Evolutionary conservation across 2,329 filamentous ascomycete genomes (phyloP).

Genomic region (Balansia obtecta): DNA sequence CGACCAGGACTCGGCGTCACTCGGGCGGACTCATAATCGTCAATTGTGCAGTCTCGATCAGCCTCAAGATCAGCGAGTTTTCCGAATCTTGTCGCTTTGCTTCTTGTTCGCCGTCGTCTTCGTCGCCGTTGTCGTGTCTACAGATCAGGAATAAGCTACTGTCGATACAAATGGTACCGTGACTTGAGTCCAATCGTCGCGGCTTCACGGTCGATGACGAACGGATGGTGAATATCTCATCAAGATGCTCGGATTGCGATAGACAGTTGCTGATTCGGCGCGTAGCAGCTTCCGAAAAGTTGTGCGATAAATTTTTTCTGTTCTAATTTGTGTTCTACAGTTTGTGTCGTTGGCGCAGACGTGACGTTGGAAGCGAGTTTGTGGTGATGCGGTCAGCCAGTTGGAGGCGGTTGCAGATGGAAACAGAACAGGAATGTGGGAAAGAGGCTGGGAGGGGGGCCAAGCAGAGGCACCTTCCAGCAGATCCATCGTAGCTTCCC

Average conservation of each 20-base stretch:
- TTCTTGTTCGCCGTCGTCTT: too few species aligned
- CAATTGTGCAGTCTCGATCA: neutral
- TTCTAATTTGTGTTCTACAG: neutral
- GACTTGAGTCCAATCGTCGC: neutral
- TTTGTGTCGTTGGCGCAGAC: neutral
- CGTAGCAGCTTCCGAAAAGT: neutral
- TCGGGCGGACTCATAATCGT: slow-evolving; percentile 13
- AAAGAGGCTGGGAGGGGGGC: slow-evolving; percentile 2
- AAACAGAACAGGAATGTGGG: neutral
- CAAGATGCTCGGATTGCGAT: neutral
- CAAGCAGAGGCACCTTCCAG: neutral
- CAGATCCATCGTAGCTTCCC: too few species aligned
- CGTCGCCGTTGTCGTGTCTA: neutral
- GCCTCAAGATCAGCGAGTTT: too few species aligned
- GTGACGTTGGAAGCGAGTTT: slow-evolving; percentile 2
- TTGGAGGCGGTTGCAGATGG: neutral
- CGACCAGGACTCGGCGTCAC: slow-evolving; percentile 8
- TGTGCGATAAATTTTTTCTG: neutral
- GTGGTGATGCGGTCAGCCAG: slow-evolving; percentile 1
- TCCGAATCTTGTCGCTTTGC: too few species aligned
- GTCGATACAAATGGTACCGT: neutral
- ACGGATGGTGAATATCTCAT: too few species aligned
- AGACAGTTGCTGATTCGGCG: neutral
- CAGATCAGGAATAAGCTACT: neutral
- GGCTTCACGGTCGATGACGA: too few species aligned